Evolutionary conservation across 2,329 filamentous ascomycete species (phyloP), one percentile per base, ranked within the genome.

Genomic region (Pseudocercospora macadamiae): DNA sequence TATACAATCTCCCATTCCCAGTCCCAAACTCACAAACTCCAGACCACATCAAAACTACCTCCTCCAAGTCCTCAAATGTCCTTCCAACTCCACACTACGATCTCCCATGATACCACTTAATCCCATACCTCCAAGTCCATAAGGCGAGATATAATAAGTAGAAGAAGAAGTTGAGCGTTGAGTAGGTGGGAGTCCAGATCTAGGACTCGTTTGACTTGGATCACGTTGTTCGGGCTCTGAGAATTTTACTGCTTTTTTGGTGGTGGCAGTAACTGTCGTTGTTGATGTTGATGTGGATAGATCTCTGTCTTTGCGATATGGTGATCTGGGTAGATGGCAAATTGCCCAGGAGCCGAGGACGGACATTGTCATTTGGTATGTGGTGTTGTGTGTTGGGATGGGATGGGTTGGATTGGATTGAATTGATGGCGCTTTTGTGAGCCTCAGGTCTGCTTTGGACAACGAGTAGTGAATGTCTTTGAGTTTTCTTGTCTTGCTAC

Each of bases 11-110:
- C 6, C 12, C 12, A 6, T 32, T 6, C 28, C 6, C 28, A 32
- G 28, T 12, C n/a, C n/a, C 39, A 45, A 6, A 45, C 44, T 25
- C 26, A 12, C 9, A 12, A 2, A 51, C 7, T n/a, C 12, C 18
- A n/a, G 6, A 18, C 47, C 12, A 23, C 47, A n/a, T n/a, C n/a
- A n/a, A n/a, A n/a, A n/a, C n/a, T n/a, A n/a, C 14, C 30, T 14
- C 48, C 53, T 55, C 42, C 53, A 55, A 48, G 8, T 37, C 47
- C 47, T 30, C 47, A 34, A 51, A 51, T 49, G 23, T 23, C 42
- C 26, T n/a, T 42, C 28, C 42, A 37, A 49, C 14, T 48, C 42
- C 19, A 45, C 19, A 23, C 42, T 25, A 8, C 42, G 19, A 25
- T 45, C 42, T 5, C 42, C 42, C 21, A 45, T 45, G n/a, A 45